A percentile compares a stretch with the other conserved stretches of the same genome.
Conservation (phyloP, 208 protist genomes). For the Acanthamoeba lenticulata region DNA sequence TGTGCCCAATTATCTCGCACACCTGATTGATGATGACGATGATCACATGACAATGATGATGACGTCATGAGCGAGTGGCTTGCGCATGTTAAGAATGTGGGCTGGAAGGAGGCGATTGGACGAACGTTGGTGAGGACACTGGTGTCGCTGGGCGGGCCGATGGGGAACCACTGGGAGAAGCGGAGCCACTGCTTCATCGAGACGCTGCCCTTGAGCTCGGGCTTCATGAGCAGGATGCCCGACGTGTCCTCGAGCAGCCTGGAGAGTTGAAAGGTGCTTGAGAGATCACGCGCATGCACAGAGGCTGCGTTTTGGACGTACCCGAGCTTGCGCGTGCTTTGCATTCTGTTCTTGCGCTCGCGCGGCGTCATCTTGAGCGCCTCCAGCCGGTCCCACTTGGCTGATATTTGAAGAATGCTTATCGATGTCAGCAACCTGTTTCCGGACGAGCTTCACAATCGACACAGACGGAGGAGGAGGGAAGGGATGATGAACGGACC, state of each 20-base stretch:
- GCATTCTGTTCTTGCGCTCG: neutral
- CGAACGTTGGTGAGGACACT: neutral
- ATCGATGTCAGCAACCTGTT: neutral
- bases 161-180: conserved; percentile 10
- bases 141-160: conserved; percentile 21
- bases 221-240: neutral
- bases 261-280: too few relatives aligned
- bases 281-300: too few relatives aligned
- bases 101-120: neutral
- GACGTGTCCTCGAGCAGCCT: neutral
- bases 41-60: neutral
- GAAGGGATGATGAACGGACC: neutral
- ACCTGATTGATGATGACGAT: neutral
- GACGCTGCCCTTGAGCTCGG: neutral
- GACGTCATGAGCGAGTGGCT: neutral
- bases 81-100: too few relatives aligned
- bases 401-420: neutral
- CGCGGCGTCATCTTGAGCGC: neutral
- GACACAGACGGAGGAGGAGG: neutral
- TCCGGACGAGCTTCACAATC: too few relatives aligned
- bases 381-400: neutral
- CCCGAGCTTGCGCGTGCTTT: neutral
- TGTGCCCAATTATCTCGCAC: conserved; percentile 2
- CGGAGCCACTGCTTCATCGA: conserved; percentile 24
- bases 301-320: too few relatives aligned